phyloP scores from a whole-genome alignment of 306 rosid species.

The Cicer arietinum region DNA sequence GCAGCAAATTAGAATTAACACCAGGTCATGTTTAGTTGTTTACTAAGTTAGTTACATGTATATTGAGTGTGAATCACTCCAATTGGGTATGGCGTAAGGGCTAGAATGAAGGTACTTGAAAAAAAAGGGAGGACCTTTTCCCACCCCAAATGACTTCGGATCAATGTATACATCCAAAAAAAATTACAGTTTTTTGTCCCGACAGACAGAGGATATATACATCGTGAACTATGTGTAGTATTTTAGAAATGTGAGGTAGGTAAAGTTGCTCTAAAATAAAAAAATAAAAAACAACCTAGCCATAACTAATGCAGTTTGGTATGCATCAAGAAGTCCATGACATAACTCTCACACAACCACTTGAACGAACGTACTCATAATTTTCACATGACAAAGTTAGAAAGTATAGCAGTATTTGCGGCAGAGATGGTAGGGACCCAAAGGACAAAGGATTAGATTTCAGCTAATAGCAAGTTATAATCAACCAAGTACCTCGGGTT shows the following conservation, averaged over 20 bases:
- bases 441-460: slow-evolving; percentile 23
- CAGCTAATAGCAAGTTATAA: background rate
- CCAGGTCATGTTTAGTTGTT: background rate
- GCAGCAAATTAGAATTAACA: slow-evolving; percentile 38
- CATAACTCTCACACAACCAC: background rate
- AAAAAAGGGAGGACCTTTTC: too few species aligned
- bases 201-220: too few species aligned
- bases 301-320: slow-evolving; percentile 17
- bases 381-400: slow-evolving; percentile 13
- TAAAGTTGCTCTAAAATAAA: too few species aligned
- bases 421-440: slow-evolving; percentile 21
- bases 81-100: background rate
- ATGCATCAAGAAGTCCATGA: slow-evolving; percentile 22
- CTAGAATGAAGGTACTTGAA: background rate
- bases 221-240: too few species aligned
- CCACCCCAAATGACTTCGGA: too few species aligned
- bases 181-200: too few species aligned
- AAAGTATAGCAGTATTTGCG: background rate
- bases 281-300: too few species aligned
- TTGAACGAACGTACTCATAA: slow-evolving; percentile 2
- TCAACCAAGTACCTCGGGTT: slow-evolving; percentile 37
- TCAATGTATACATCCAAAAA: too few species aligned
- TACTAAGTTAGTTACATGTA: background rate
- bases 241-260: too few species aligned
- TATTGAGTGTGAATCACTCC: slow-evolving; percentile 2